These are phyloP conservation scores for Fusarium agapanthi DNA, from an alignment of 2,329 filamentous ascomycete species.

Conservation along the genomic window DNA sequence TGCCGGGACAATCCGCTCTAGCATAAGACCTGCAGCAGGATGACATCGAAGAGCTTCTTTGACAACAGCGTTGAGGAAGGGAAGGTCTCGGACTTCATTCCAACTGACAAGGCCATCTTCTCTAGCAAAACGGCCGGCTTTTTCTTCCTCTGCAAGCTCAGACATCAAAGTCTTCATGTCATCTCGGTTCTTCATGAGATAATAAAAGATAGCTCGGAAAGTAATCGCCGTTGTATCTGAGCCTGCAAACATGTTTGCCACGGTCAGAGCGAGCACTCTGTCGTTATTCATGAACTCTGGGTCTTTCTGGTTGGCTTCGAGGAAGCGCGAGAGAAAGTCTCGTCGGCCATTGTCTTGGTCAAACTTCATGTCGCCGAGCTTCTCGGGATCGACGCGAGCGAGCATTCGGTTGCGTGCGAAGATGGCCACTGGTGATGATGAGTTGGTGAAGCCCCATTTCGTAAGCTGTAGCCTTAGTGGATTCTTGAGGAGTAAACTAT, in stretches of 20 bases:
- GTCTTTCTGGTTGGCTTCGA: conserved; percentile 14
- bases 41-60: conserved; percentile 81
- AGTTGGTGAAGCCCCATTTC: background rate
- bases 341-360: background rate
- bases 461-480: background rate
- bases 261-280: conserved; percentile 12
- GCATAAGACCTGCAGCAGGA: conserved; percentile 74
- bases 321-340: conserved; percentile 24
- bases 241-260: conserved; percentile 32
- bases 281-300: conserved; percentile 17
- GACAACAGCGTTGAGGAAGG: conserved; percentile 78
- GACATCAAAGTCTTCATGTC: conserved; percentile 60
- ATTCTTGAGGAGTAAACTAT: conserved; percentile 2
- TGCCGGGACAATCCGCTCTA: conserved; percentile 76
- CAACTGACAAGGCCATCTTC: conserved; percentile 68
- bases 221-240: conserved; percentile 31
- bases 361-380: background rate
- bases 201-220: conserved; percentile 23
- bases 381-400: background rate
- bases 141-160: conserved; percentile 69
- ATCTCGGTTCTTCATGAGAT: conserved; percentile 2
- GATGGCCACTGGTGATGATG: background rate
- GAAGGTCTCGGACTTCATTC: conserved; percentile 72
- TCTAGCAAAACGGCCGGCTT: conserved; percentile 59
- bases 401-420: background rate